Percentiles rank a stretch among this genome's conserved stretches.
phyloP scores from a whole-genome alignment of 1,284 basidiomycete species.

The Puccinia polysora region DNA sequence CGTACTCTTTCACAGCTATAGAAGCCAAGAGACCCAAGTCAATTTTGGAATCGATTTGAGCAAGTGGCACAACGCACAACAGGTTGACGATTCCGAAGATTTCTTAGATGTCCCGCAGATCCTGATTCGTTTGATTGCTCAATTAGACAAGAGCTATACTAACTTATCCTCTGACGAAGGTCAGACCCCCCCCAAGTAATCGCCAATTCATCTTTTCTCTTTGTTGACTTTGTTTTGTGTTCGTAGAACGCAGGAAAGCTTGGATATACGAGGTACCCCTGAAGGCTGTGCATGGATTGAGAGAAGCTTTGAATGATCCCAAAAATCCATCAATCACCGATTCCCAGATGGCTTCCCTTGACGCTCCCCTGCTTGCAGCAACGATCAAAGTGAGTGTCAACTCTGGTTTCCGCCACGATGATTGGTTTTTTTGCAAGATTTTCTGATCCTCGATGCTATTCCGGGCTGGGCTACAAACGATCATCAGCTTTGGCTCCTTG shows the following conservation, averaged over 20 bases:
- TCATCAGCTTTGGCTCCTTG: constrained; percentile 32
- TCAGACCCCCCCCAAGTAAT: background rate
- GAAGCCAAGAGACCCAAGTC: background rate
- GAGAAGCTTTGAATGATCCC: constrained; percentile 30
- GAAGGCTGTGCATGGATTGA: constrained; percentile 25
- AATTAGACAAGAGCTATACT: constrained; percentile 12
- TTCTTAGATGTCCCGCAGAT: constrained; percentile 8
- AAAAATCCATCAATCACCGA: constrained; percentile 2
- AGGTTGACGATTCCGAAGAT: constrained; percentile 15
- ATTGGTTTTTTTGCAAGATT: no score
- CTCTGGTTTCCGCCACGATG: no score
- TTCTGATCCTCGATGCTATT: no score
- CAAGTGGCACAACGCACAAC: constrained; percentile 30
- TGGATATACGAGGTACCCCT: constrained; percentile 41
- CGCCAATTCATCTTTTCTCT: background rate
- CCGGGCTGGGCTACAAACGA: no score
- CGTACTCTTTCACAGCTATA: constrained; percentile 18
- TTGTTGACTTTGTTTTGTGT: background rate
- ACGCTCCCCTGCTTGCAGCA: constrained; percentile 26
- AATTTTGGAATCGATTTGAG: constrained; percentile 41
- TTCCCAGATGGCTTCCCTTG: background rate
- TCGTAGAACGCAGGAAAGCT: constrained; percentile 24
- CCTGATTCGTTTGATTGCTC: constrained; percentile 7
- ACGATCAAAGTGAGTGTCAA: constrained; percentile 35
- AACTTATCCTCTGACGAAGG: constrained; percentile 19